Conservation (phyloP, 352 stramenopile species). For the Phytophthora multivora region DNA sequence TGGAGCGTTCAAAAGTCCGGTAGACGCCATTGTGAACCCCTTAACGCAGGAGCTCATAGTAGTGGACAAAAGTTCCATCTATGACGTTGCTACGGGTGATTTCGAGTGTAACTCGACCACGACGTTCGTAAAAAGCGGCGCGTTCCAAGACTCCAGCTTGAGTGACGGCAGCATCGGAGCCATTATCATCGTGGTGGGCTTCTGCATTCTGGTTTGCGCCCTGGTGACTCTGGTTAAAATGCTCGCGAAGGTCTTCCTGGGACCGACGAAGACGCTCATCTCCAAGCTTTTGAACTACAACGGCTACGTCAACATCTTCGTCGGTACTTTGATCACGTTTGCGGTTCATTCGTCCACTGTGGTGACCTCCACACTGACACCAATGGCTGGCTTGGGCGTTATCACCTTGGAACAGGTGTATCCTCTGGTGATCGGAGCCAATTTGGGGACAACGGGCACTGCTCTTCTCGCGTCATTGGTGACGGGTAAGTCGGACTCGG, state of each 20-base stretch:
- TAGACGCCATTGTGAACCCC: constrained; percentile 48
- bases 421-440: constrained; percentile 89
- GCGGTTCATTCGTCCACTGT: constrained; percentile 89
- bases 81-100: constrained; percentile 31
- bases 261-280: constrained; percentile 78
- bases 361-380: constrained; percentile 87
- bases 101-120: constrained; percentile 20
- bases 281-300: constrained; percentile 87
- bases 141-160: constrained; percentile 31
- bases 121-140: constrained; percentile 41
- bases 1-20: constrained; percentile 41
- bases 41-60: constrained; percentile 27
- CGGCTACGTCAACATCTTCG: constrained; percentile 84
- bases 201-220: constrained; percentile 44
- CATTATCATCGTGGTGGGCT: constrained; percentile 45
- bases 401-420: constrained; percentile 88
- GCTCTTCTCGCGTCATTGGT: constrained; percentile 85
- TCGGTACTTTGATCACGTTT: constrained; percentile 83
- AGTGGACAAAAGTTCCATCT: constrained; percentile 42
- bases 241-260: constrained; percentile 65
- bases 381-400: constrained; percentile 88
- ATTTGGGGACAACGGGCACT: constrained; percentile 90
- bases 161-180: constrained; percentile 43
- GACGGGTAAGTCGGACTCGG: constrained; percentile 62
- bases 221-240: constrained; percentile 49